These are phyloP conservation scores for Santalum album DNA, from an alignment of 164 flowering plant species.

Conservation along the genomic window DNA sequence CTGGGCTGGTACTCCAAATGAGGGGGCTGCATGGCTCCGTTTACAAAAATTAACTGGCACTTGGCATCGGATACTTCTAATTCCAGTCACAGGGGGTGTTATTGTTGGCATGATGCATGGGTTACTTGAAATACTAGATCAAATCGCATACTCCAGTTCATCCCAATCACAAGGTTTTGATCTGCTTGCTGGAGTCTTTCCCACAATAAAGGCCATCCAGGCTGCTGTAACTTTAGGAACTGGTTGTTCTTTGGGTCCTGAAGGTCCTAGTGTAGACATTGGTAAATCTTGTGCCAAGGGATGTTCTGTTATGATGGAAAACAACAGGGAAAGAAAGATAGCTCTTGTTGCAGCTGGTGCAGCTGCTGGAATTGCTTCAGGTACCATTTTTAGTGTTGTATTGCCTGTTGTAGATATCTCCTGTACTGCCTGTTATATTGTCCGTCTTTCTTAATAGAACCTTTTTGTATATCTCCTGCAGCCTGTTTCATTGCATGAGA, in stretches of 20 bases:
- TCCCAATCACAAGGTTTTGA: constrained; percentile 67
- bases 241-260: constrained; percentile 98
- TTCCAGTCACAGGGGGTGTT: constrained; percentile 97
- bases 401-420: neutral
- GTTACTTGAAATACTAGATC: constrained; percentile 78
- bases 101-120: constrained; percentile 99
- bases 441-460: too few species aligned
- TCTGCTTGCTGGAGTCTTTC: constrained; percentile 70
- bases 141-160: constrained; percentile 67
- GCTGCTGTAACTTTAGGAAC: constrained; percentile 97
- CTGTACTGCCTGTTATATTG: too few species aligned
- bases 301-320: constrained; percentile 83
- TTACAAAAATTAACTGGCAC: constrained; percentile 88
- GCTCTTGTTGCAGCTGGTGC: constrained; percentile 99
- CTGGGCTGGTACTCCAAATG: constrained; percentile 98
- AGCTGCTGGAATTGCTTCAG: constrained; percentile 98
- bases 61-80: constrained; percentile 91
- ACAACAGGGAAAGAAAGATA: constrained; percentile 88
- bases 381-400: constrained; percentile 26
- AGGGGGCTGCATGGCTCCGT: constrained; percentile 99
- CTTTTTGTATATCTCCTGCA: too few species aligned
- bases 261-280: constrained; percentile 98
- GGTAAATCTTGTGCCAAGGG: constrained; percentile 98
- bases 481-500: too few species aligned
- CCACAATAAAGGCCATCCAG: constrained; percentile 88